Evolutionary conservation across 169 alveolate genomes (phyloP).

Genomic region (Cryptosporidium viatorum): DNA sequence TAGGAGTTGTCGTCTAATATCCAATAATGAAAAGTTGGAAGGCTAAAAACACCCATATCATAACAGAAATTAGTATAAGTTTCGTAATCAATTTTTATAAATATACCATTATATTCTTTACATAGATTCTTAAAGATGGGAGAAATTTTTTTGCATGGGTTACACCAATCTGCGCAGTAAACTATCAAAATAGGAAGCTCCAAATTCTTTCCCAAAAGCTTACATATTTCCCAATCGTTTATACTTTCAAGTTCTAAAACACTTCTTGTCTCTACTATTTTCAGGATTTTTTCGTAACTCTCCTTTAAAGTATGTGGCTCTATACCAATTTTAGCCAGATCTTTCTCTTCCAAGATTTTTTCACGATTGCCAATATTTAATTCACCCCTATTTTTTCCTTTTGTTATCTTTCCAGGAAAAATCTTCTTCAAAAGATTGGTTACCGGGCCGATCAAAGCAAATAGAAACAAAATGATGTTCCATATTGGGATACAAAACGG

Average conservation of each 20-base stretch:
- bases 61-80: neutral
- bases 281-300: neutral
- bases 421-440: neutral
- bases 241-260: conserved; percentile 19
- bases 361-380: neutral
- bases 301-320: neutral
- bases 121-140: conserved; percentile 1
- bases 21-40: conserved; percentile 71
- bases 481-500: conserved; percentile 70
- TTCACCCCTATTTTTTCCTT: neutral
- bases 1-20: neutral
- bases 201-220: conserved; percentile 16
- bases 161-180: conserved; percentile 63
- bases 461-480: conserved; percentile 25
- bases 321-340: neutral
- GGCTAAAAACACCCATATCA: conserved; percentile 19
- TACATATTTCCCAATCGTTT: conserved; percentile 53
- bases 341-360: conserved; percentile 10
- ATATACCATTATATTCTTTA: conserved; percentile 39
- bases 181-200: conserved; percentile 45
- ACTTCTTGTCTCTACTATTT: neutral
- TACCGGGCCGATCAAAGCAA: conserved; percentile 24
- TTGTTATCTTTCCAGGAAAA: neutral
- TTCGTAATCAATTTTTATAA: conserved; percentile 32
- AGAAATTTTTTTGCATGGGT: conserved; percentile 61